Evolutionary conservation across 306 rosid genomes (phyloP), one percentile per base, ranked within the genome.

Genomic region (Cucurbita pepo): DNA sequence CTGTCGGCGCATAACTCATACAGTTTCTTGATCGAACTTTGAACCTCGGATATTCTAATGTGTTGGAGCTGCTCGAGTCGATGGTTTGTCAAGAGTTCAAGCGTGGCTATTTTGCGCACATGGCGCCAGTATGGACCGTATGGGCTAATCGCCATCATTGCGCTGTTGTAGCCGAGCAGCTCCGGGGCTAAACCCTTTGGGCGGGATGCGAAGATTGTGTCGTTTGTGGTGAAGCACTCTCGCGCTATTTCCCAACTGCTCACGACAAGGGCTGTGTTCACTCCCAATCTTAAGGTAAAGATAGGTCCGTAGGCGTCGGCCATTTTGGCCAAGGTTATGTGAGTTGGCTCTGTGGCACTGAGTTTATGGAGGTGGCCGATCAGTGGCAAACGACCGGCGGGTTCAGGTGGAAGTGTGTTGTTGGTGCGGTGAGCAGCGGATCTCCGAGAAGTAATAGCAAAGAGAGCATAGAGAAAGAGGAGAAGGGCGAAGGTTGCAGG

Each of bases 141-240:
- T 0, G 66, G 66, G 21, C 66, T 63, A 5, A 63, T 16, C 47
- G 22, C 77, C 0, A 84, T 1, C 81, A 84, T 62, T 74, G 77
- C 78, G 14, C n/a, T 69, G 59, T 76, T 22, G 55, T 73, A 59
- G 3, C 66, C 66, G 2, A 74, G 3, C 16, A 73, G 4, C 12
- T 69, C 76, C 7, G 72, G 5, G 34, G 76, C 66, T 48, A 6
- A 57, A 1, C 7, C 10, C 5, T 22, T 77, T 76, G 83, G 81
- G 4, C 81, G 85, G 1, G 83, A 67, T 11, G 86, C 75, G 9
- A 80, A 22, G 0, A 47, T 61, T 41, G 37, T 10, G 21, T 85
- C 88, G 12, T 77, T 80, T 12, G 79, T 79, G 1, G 94, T 84
- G 63, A 84, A 88, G 19, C 85, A 81, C 64, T 88, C 88, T 40